Evolutionary conservation across 1,284 basidiomycete species (phyloP), one percentile per base, ranked within the genome.

Genomic region (Rhodotorula sp.): DNA sequence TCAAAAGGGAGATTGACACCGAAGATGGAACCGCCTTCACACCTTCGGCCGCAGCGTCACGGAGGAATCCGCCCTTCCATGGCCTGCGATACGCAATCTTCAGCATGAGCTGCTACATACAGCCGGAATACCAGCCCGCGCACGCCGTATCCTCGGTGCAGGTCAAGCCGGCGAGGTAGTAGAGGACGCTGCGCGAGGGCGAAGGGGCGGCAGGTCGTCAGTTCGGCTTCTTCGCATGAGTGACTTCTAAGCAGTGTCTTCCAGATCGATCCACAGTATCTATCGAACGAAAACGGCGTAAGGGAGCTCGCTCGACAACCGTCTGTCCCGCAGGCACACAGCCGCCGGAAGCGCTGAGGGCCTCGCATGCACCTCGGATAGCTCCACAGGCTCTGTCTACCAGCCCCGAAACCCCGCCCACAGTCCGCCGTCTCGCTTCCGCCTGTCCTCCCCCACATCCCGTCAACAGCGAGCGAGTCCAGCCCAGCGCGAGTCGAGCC

Each of bases 81-180:
- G 93, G 87, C 0, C 91, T 91, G 76, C 11, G 60, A 19, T 11
- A 5, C 39, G 3, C 4, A n/a, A 8, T 20, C 36, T 3, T 17
- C 2, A 17, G 27, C 29, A 51, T 36, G 29, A 32, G 8, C 29
- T 15, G n/a, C 1, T 4, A n/a, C 17, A 4, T 4, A 11, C 17
- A 51, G 6, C 9, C 8, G 13, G 11, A 36, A 13, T 3, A 22
- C 2, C 2, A 24, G 32, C 27, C 0, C 2, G 76, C 85, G 68
- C 77, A 90, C 89, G 88, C 95, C 69, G 92, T 98, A 80, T 98
- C 95, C 80, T 98, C 96, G 22, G 88, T 98, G 82, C 96, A 99
- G 1, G 92, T 94, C 66, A 99, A 81, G 4, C 95, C 95, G 4
- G 94, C 89, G 57, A 99, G 88, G 81, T 93, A 99, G 76, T 91